A percentile compares a stretch with the other conserved stretches of the same genome.
Conservation (phyloP, 1,284 basidiomycete species). For the Cutaneotrichosporon mucoides region DNA sequence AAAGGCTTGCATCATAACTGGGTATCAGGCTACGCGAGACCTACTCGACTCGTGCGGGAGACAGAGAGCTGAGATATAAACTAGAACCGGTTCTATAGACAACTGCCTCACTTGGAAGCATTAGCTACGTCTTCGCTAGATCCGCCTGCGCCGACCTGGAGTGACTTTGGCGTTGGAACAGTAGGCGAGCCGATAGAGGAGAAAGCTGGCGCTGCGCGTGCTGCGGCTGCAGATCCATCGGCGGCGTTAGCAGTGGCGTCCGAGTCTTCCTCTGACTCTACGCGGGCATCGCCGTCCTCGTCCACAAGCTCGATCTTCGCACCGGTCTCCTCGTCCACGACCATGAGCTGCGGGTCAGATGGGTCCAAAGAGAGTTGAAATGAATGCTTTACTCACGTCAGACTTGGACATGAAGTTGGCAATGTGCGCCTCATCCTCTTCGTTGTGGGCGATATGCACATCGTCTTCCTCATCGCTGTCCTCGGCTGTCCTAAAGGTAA, state of each 20-base stretch:
- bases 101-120: background rate
- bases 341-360: background rate
- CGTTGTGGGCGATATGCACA: constrained; percentile 24
- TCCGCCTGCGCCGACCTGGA: constrained; percentile 13
- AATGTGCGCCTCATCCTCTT: constrained; percentile 21
- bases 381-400: constrained; percentile 1
- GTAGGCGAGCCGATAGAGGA: constrained; percentile 42
- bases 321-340: constrained; percentile 6
- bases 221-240: constrained; percentile 10
- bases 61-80: background rate
- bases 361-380: no score
- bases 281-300: constrained; percentile 56
- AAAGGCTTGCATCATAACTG: constrained; percentile 2
- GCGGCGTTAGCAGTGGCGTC: constrained; percentile 55
- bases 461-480: constrained; percentile 42
- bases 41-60: background rate
- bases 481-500: constrained; percentile 38
- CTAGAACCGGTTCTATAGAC: background rate
- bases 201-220: constrained; percentile 23
- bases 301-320: constrained; percentile 32
- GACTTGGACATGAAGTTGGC: constrained; percentile 11
- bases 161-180: constrained; percentile 34
- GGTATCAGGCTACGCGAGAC: constrained; percentile 1
- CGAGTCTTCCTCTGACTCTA: constrained; percentile 52
- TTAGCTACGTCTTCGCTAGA: background rate